Percentiles rank a stretch among this genome's conserved stretches.
Evolutionary conservation across 768 basidiomycete species (phyloP).

Genomic region (Exsudoporus frostii): DNA sequence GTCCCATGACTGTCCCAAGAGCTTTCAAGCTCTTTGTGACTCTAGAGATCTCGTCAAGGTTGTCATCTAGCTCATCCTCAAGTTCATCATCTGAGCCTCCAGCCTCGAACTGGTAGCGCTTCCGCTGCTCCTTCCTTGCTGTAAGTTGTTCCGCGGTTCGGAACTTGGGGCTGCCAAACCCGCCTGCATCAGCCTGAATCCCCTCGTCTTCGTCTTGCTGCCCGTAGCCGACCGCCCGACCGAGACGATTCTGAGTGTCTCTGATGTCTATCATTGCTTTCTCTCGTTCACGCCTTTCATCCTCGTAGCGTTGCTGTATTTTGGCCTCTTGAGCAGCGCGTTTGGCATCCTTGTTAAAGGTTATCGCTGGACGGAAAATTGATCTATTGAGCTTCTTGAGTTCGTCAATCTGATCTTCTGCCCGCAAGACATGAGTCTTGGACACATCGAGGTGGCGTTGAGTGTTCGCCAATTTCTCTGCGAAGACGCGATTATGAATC

Average conservation of each 20-base stretch:
- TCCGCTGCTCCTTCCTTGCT: slow-evolving; percentile 64
- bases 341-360: slow-evolving; percentile 91
- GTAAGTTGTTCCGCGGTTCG: slow-evolving; percentile 51
- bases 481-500: neutral
- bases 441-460: slow-evolving; percentile 93
- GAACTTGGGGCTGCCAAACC: slow-evolving; percentile 39
- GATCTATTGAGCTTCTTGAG: slow-evolving; percentile 92
- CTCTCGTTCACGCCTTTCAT: slow-evolving; percentile 81
- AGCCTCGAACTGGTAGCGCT: slow-evolving; percentile 89
- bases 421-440: slow-evolving; percentile 80
- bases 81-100: slow-evolving; percentile 89
- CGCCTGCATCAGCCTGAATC: slow-evolving; percentile 29
- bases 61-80: slow-evolving; percentile 91
- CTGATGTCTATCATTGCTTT: slow-evolving; percentile 82
- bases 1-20: slow-evolving; percentile 76
- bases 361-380: slow-evolving; percentile 90
- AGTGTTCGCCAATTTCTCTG: slow-evolving; percentile 88
- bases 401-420: slow-evolving; percentile 92
- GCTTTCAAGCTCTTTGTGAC: slow-evolving; percentile 76
- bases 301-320: slow-evolving; percentile 80
- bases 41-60: slow-evolving; percentile 81
- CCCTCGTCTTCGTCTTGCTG: slow-evolving; percentile 45
- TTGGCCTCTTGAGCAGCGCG: slow-evolving; percentile 84
- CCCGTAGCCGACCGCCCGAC: slow-evolving; percentile 65
- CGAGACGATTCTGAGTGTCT: slow-evolving; percentile 84